Evolutionary conservation across 768 basidiomycete genomes (phyloP).

Genomic region (Rhizopogon vinicolor): DNA sequence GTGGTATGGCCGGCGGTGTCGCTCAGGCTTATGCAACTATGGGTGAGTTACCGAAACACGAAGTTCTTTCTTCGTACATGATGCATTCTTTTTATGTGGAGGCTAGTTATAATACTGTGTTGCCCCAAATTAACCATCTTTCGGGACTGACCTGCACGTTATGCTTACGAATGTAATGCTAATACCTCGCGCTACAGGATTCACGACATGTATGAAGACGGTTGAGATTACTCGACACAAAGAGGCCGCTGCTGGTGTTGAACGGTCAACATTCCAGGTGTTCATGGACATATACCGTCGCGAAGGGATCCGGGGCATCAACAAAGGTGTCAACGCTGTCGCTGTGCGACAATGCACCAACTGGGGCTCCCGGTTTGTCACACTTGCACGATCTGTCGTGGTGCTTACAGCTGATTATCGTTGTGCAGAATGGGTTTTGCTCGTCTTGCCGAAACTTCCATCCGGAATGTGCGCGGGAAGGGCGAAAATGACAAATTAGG

Average conservation of each 20-base stretch:
- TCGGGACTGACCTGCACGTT: constrained; percentile 4
- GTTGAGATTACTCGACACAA: constrained; percentile 97
- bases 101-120: constrained; percentile 16
- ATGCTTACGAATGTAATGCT: constrained; percentile 4
- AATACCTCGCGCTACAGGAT: constrained; percentile 47
- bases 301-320: constrained; percentile 93
- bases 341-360: constrained; percentile 91
- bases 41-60: constrained; percentile 57
- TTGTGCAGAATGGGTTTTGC: constrained; percentile 87
- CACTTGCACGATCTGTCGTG: background rate
- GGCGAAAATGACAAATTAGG: constrained; percentile 68
- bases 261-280: constrained; percentile 91
- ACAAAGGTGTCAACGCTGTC: constrained; percentile 98
- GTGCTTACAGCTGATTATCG: constrained; percentile 6
- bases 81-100: constrained; percentile 9
- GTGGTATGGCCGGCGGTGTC: constrained; percentile 97
- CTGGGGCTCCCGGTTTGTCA: constrained; percentile 80
- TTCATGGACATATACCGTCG: constrained; percentile 92
- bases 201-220: constrained; percentile 99
- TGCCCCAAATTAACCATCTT: constrained; percentile 10
- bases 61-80: constrained; percentile 6
- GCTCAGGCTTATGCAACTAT: constrained; percentile 99
- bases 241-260: constrained; percentile 76
- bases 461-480: constrained; percentile 77
- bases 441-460: constrained; percentile 79